These are phyloP conservation scores for Globisporangium heterothallicum DNA, from an alignment of 352 stramenopile species.

Conservation along the genomic window DNA sequence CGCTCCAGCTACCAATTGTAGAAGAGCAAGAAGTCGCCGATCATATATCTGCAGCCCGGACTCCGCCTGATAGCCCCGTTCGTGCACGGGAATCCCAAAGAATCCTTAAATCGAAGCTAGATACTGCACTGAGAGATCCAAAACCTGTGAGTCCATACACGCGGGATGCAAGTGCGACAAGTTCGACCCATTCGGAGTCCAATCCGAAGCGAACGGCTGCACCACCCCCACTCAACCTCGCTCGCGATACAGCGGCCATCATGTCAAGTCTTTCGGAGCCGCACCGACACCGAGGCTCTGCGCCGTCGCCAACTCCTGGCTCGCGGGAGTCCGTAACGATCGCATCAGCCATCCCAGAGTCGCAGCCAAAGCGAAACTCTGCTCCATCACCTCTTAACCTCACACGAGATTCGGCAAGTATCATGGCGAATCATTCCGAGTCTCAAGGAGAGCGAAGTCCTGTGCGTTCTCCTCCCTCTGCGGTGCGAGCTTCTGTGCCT, in stretches of 20 bases:
- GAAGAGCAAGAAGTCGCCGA: constrained; percentile 7
- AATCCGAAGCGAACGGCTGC: background rate
- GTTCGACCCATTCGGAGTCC: background rate
- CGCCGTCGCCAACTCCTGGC: background rate
- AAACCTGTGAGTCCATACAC: background rate
- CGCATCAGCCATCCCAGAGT: background rate
- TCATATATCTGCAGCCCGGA: background rate
- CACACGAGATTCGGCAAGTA: background rate
- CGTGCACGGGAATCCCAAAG: constrained; percentile 4
- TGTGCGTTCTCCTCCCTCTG: background rate
- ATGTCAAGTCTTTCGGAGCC: background rate
- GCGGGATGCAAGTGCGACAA: background rate
- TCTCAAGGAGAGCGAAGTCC: background rate
- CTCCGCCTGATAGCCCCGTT: constrained; percentile 10
- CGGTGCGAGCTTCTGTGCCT: background rate
- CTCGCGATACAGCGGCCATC: background rate
- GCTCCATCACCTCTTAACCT: background rate
- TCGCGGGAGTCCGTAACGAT: background rate
- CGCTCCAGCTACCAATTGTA: constrained; percentile 4
- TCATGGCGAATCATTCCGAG: background rate
- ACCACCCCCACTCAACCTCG: background rate
- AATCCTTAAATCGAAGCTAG: background rate
- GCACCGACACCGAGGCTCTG: constrained; percentile 6
- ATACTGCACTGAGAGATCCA: background rate
- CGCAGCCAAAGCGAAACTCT: background rate